Percentiles rank a stretch among this genome's conserved stretches.
These are phyloP conservation scores for Sporisorium exsertum DNA, from an alignment of 1,284 basidiomycete species.

Conservation along the genomic window DNA sequence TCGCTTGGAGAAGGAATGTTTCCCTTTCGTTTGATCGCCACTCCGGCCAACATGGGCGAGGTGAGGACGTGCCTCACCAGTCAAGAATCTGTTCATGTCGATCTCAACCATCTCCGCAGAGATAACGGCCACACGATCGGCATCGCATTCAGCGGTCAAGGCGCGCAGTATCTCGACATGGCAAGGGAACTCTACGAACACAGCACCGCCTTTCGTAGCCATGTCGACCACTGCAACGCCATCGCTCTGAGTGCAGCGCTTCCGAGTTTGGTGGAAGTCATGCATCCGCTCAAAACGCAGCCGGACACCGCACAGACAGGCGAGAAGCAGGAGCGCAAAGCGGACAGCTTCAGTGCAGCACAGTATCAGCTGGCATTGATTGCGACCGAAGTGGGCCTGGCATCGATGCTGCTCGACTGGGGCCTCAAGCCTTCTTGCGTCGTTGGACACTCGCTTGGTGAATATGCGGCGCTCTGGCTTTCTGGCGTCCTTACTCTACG, in stretches of 20 bases:
- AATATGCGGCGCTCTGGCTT: conserved; percentile 48
- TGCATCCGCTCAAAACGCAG: conserved; percentile 14
- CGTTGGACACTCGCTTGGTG: conserved; percentile 52
- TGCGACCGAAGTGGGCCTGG: conserved; percentile 34
- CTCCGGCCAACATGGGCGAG: conserved; percentile 21
- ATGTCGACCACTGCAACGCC: conserved; percentile 39
- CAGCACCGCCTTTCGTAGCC: conserved; percentile 27
- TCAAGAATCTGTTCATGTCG: conserved; percentile 32
- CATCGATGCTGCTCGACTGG: conserved; percentile 39
- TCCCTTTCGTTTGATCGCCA: conserved; percentile 27
- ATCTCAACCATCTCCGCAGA: not conserved
- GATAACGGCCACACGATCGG: conserved; percentile 6
- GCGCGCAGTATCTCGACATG: conserved; percentile 52
- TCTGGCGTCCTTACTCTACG: conserved; percentile 35
- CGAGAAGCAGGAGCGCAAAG: conserved; percentile 6
- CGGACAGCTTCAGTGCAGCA: conserved; percentile 35
- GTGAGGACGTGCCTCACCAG: conserved; percentile 30
- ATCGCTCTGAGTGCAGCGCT: conserved; percentile 25
- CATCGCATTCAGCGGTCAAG: conserved; percentile 52
- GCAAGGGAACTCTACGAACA: conserved; percentile 35
- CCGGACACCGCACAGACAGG: too few species aligned
- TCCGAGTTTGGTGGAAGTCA: conserved; percentile 34
- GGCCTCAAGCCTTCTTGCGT: conserved; percentile 33
- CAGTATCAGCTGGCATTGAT: conserved; percentile 52
- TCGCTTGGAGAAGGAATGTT: conserved; percentile 43